A percentile compares a stretch with the other conserved stretches of the same genome.
These are phyloP conservation scores for Platismatia glauca DNA, from an alignment of 495 filamentous ascomycete species.

Conservation along the genomic window DNA sequence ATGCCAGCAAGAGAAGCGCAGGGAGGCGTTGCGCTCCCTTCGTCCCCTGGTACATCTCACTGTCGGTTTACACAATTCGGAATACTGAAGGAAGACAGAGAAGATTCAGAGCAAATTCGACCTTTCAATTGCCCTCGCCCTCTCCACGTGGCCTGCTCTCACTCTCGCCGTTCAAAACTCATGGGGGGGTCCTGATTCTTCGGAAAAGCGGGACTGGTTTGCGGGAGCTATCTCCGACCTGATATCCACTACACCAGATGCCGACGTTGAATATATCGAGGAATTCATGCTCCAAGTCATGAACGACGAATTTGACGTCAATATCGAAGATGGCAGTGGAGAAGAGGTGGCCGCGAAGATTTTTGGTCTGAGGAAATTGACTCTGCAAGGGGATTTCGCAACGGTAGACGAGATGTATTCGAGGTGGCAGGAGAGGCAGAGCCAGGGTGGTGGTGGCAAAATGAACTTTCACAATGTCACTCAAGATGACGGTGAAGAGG, in stretches of 20 bases:
- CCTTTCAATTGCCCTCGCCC: constrained; percentile 65
- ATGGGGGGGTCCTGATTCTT: constrained; percentile 79
- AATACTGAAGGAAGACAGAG: constrained; percentile 19
- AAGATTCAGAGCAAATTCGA: constrained; percentile 55
- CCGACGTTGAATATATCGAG: constrained; percentile 77
- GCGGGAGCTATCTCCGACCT: constrained; percentile 82
- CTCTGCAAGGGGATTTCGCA: constrained; percentile 53
- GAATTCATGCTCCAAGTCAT: constrained; percentile 76
- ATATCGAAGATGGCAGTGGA: constrained; percentile 80
- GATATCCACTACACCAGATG: constrained; percentile 59
- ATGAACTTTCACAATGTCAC: constrained; percentile 50
- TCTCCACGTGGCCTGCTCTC: constrained; percentile 79
- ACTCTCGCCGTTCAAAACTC: constrained; percentile 75
- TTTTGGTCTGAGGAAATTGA: constrained; percentile 53
- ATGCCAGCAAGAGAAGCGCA: background rate
- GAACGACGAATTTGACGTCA: constrained; percentile 89
- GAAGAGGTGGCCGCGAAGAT: constrained; percentile 64
- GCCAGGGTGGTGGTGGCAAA: constrained; percentile 42
- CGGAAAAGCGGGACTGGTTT: constrained; percentile 93
- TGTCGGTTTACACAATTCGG: background rate
- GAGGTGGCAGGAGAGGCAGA: constrained; percentile 50
- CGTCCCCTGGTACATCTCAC: constrained; percentile 17
- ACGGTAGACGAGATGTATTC: constrained; percentile 60
- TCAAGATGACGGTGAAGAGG: constrained; percentile 38
- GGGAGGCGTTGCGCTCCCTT: constrained; percentile 23